Base-by-base conservation (phyloP, 768 basidiomycete genomes). In the Kwoniella newhampshirensis region DNA sequence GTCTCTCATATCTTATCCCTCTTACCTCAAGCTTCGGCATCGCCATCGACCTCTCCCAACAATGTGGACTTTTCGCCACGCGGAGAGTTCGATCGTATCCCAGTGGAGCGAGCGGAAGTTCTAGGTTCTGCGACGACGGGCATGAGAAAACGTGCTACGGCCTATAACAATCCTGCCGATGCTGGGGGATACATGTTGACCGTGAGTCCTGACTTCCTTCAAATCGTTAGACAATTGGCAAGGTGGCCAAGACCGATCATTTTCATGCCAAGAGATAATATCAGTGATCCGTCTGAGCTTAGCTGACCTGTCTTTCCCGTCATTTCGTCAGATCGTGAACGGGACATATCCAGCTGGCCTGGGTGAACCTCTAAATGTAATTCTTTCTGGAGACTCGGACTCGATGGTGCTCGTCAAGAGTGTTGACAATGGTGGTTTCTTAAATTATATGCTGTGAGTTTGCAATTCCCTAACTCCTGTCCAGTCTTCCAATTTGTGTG, bases 341-440 rank as follows among this genome's bases (percentile, higher is more conserved):
- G 67, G 63, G 30, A 89, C 88, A 7, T 85, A 78, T 66, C 87
- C 88, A 2, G 70, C 79, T 42, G 89, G 87, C 6, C 84, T 87
- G 46, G 89, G 89, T 32, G 92, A 94, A 78, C 91, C 91, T 4
- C 75, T 94, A 41, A 96, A 96, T 66, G 80, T 81, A 51, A 88
- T 96, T 66, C 78, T 96, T 20, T 86, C 87, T 21, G 87, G 82
- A 8, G 80, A 85, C 42, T 94, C 91, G 3, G 87, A 90, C 65
- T 59, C 80, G 3, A 79, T 75, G 4, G 87, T 93, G 1, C 81
- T 77, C 30, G 80, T 83, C 21, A 83, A 86, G 62, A 78, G 79
- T 15, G 72, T 83, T 63, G 66, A 70, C 2, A 74, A 87, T 45
- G 91, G 91, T 13, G 90, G 91, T 2, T 77, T 91, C 49, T 80